Base-by-base conservation (phyloP, 495 filamentous ascomycete species). In the Pseudevernia furfuracea region DNA sequence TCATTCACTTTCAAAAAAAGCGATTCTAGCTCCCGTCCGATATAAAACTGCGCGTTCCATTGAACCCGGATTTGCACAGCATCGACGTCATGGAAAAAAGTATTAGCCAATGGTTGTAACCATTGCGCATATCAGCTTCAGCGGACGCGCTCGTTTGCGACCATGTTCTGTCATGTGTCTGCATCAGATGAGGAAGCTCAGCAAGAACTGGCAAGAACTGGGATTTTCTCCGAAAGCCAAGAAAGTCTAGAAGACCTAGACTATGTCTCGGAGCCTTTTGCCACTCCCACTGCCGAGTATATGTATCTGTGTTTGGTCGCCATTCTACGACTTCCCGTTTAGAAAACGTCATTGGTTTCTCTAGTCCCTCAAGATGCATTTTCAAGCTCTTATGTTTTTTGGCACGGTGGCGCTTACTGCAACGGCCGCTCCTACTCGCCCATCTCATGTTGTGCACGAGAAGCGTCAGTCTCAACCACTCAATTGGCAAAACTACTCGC, bases 371-470 rank as follows among this genome's bases (percentile, higher is more conserved):
- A 59, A 28, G 3, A 67, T 67, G 62, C 61, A 49, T 34, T 41
- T 57, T 28, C 52, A 28, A 30, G 6, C 11, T 55, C 4, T 66
- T 15, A 73, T 76, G 68, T 70, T 71, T 65, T 64, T 64, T 10
- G 69, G 69, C 43, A 34, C 71, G 53, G 14, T 77, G 34, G 61
- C 78, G 23, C 52, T 78, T 38, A 66, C 69, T 32, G 69, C 70
- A 15, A 61, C 70, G 19, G 69, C 69, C 57, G 63, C 59, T 32
- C 66, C 62, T 36, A 59, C 73, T 39, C 73, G 74, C 58, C 66
- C 66, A 12, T 76, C 76, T n/a, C 71, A 78, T 69, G 69, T 72
- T 28, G 62, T 80, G 12, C 78, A 80, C 60, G 78, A 80, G 62
- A 76, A 77, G 34, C 74, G 78, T 25, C 69, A 73, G n/a, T 65